phyloP scores from a whole-genome alignment of 768 basidiomycete species.

The Russula sp. region DNA sequence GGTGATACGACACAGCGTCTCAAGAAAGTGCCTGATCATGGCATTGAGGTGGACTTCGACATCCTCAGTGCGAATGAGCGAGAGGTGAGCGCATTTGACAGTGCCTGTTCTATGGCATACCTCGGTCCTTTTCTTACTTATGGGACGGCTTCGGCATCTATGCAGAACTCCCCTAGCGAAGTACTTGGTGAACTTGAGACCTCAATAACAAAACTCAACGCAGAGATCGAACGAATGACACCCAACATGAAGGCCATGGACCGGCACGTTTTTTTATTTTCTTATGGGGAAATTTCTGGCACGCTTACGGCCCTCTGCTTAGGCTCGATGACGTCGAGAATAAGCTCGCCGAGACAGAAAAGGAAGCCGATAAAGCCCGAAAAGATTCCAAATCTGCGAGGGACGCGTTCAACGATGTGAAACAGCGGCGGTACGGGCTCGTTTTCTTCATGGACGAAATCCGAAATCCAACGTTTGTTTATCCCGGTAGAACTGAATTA shows the following conservation, averaged over 20 bases:
- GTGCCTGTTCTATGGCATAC: neutral
- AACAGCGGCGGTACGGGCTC: conserved; percentile 62
- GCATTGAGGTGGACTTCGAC: conserved; percentile 85
- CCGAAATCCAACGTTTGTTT: neutral
- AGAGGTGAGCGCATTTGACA: conserved; percentile 48
- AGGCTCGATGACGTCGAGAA: conserved; percentile 82
- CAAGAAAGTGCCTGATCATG: conserved; percentile 73
- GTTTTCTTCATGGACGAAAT: neutral
- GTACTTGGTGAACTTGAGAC: conserved; percentile 71
- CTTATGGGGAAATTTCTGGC: neutral
- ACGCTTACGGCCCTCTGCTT: neutral
- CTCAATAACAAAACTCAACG: conserved; percentile 61
- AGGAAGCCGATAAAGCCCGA: conserved; percentile 87
- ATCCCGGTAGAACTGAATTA: conserved; percentile 56
- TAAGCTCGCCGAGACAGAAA: conserved; percentile 84
- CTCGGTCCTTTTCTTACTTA: neutral
- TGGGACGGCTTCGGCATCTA: neutral
- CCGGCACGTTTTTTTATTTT: conserved; percentile 50
- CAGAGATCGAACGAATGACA: conserved; percentile 89
- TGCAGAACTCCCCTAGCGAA: conserved; percentile 59
- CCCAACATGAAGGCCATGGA: conserved; percentile 98
- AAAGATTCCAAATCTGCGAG: conserved; percentile 88
- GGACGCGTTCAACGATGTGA: conserved; percentile 88
- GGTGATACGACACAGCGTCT: conserved; percentile 54
- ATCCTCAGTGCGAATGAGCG: conserved; percentile 71